Evolutionary conservation across 192 early-diverging fungal species (phyloP).

Genomic region (Dispira parvispora): DNA sequence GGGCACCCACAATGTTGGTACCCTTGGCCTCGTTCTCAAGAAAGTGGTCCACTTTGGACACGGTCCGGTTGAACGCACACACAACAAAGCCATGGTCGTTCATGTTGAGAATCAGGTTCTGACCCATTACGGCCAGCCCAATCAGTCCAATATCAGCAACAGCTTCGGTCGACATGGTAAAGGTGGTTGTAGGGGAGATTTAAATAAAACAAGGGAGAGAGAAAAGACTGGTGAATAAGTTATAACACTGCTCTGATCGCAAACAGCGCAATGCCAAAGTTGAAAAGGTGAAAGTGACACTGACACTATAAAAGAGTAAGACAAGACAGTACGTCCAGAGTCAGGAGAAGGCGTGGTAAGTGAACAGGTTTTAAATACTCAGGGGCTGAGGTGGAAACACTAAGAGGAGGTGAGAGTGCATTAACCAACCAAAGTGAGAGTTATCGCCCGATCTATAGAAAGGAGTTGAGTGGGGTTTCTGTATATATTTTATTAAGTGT

Average conservation of each 20-base stretch:
- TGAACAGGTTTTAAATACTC: background rate
- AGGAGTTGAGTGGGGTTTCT: too few species aligned
- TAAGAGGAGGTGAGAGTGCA: too few species aligned
- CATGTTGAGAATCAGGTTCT: constrained; percentile 98
- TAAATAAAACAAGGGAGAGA: background rate
- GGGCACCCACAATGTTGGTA: constrained; percentile 86
- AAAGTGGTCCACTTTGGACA: constrained; percentile 87
- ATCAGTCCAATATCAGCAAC: constrained; percentile 96
- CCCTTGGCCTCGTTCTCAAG: constrained; percentile 94
- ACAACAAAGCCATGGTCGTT: constrained; percentile 91
- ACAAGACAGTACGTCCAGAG: background rate
- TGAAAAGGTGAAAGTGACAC: background rate
- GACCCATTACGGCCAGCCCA: constrained; percentile 99
- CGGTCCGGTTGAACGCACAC: constrained; percentile 92
- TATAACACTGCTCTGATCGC: background rate
- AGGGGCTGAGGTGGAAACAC: too few species aligned
- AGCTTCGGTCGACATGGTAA: constrained; percentile 11
- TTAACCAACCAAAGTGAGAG: too few species aligned
- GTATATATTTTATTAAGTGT: too few species aligned
- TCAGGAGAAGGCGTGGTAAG: constrained; percentile 12
- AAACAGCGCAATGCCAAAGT: background rate
- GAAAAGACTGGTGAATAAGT: background rate
- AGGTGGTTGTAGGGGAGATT: background rate
- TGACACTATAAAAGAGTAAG: background rate
- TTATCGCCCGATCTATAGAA: too few species aligned